These are phyloP conservation scores for Botrytis tulipae DNA, from an alignment of 2,329 filamentous ascomycete genomes.

Conservation along the genomic window DNA sequence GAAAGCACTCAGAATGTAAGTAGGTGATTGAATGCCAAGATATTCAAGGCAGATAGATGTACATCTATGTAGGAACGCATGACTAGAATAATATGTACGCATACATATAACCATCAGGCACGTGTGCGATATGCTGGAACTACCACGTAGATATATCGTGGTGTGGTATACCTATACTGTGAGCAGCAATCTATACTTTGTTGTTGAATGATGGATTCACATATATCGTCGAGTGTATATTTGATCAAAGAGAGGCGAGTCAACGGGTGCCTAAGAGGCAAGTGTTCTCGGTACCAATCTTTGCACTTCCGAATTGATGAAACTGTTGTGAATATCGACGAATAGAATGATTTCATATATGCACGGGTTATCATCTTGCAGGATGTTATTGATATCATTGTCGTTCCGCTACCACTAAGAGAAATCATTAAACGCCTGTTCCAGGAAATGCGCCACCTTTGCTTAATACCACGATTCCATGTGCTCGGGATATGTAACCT, in stretches of 20 bases:
- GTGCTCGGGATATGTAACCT: slow-evolving; percentile 91
- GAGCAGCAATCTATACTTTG: background rate
- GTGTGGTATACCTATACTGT: background rate
- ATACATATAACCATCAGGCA: background rate
- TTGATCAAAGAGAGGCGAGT: background rate
- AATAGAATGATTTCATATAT: background rate
- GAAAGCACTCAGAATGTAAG: background rate
- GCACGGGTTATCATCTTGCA: background rate
- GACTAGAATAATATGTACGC: background rate
- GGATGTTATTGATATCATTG: background rate
- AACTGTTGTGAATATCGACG: background rate
- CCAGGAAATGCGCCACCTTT: slow-evolving; percentile 93
- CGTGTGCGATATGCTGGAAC: background rate
- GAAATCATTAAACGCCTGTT: slow-evolving; percentile 60
- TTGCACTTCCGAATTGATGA: background rate
- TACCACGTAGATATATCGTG: background rate
- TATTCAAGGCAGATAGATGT: background rate
- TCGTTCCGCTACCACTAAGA: background rate
- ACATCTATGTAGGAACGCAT: no score
- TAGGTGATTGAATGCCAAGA: background rate
- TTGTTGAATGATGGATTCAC: background rate
- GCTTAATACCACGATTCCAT: slow-evolving; percentile 86
- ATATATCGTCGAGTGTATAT: background rate
- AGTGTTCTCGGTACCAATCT: background rate
- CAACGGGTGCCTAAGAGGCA: background rate